Evolutionary conservation across 1,139 yeast genomes (phyloP), one percentile per base, ranked within the genome.

Genomic region (Geotrichum aggregatum): DNA sequence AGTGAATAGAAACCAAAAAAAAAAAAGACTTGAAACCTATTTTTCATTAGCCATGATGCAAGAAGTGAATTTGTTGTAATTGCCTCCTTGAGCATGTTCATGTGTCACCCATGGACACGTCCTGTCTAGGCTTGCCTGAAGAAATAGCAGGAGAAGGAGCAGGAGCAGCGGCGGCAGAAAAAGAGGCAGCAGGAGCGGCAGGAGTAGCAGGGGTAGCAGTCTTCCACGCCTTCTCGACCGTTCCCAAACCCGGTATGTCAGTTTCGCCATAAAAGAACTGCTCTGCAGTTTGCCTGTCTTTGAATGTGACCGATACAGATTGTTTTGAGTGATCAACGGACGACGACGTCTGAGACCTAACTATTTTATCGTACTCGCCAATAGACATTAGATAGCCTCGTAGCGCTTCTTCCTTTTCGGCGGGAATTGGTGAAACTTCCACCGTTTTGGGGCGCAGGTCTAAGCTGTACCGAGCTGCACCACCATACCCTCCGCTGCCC

Each of bases 281-380:
- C 56, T 76, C 79, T 1, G 79, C 79, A 13, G 67, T 54, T 33
- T 61, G 60, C 43, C 79, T 63, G 54, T 72, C 73, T 47, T 65
- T 67, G 61, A 76, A 73, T 40, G 67, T 66, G 18, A 75, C 62
- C 8, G 66, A 56, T 14, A 70, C 64, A 3, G 63, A 58, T 21
- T 24, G 28, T 24, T 24, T 5, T 24, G 28, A 8, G 8, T 5
- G 28, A 24, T 24, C 28, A 5, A 5, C 28, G 7, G 28, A 24
- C 28, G 28, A 5, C 28, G 8, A 5, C 8, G 28, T 24, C 14
- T 31, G 41, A 6, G 33, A 21, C n/a, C 52, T 7, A 55, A 57
- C 38, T 55, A 55, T 10, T 55, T 58, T 57, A 13, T 61, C 64
- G 43, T 57, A 59, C 40, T 59, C 61, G 24, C 59, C 62, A 1